Evolutionary conservation across 805 yeast species (phyloP), one percentile per base, ranked within the genome.

Genomic region (Priceomyces melissophilus): DNA sequence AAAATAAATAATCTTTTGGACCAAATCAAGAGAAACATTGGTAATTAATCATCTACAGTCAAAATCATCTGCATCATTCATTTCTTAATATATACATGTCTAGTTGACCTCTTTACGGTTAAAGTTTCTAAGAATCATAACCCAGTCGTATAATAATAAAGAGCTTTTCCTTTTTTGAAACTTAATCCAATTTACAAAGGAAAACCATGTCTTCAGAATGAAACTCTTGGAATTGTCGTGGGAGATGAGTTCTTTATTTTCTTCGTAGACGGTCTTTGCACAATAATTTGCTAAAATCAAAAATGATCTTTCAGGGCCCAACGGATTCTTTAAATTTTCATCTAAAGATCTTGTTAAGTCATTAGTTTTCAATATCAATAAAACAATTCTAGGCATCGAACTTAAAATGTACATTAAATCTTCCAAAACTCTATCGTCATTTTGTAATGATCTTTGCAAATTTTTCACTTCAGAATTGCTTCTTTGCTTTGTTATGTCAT

Each of bases 291-390:
- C 93, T 84, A 93, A 75, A 32, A 93, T 87, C 49, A 90, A 65
- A 50, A 93, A 91, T 0, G 96, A 85, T 37, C 96, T 71, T 55
- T 87, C 91, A 4, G 86, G 83, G 0, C 98, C 97, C 35, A 90
- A 63, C 0, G 96, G 95, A 45, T 82, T 81, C 35, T 84, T 77
- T 41, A 91, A 71, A 41, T 77, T 71, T 55, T 91, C 98, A 61
- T 93, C 99, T 36, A 93, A 69, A 52, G 82, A 84, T 53, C 99
- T 74, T 0, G 96, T 88, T 38, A 93, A 71, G 65, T 93, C 99
- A 58, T 93, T 93, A 0, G 99, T 95, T 58, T 93, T 93, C 54
- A 93, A 68, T 35, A 93, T 87, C 45, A 93, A 71, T 23, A 93
- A 61, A 15, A 93, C 96, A 12, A 90, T 79, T 33, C 90, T 71